Percentiles rank a stretch among this genome's conserved stretches.
Conservation (phyloP, 2,329 filamentous ascomycete species). For the Malbranchea cinnamomea region DNA sequence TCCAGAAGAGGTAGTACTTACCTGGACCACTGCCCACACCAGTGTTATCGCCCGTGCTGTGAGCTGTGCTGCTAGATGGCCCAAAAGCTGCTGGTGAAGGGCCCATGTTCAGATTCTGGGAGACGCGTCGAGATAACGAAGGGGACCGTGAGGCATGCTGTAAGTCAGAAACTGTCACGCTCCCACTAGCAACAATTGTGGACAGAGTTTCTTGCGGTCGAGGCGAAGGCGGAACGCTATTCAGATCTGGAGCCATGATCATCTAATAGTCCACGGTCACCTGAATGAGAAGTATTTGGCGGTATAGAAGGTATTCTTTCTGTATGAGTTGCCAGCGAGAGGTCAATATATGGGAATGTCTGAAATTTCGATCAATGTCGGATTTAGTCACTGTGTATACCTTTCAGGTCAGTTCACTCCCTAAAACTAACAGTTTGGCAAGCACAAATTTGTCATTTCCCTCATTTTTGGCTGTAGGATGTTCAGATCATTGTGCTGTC, state of each 20-base stretch:
- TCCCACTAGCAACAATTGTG: slow-evolving; percentile 1
- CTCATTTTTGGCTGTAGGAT: too few species aligned
- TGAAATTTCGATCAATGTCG: too few species aligned
- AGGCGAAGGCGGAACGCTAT: slow-evolving; percentile 25
- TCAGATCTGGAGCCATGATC: slow-evolving; percentile 37
- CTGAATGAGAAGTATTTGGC: too few species aligned
- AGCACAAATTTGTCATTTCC: too few species aligned
- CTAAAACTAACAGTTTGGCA: too few species aligned
- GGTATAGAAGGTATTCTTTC: too few species aligned
- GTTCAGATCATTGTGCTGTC: too few species aligned
- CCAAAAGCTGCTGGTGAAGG: slow-evolving; percentile 23
- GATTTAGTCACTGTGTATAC: too few species aligned
- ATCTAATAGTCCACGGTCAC: too few species aligned
- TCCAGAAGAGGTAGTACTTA: slow-evolving; percentile 13
- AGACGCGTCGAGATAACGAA: slow-evolving; percentile 30
- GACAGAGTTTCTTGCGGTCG: slow-evolving; percentile 15
- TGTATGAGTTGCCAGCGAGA: too few species aligned
- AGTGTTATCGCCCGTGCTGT: slow-evolving; percentile 19
- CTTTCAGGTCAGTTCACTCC: too few species aligned
- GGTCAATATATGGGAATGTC: too few species aligned
- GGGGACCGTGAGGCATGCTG: slow-evolving; percentile 23
- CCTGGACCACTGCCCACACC: slow-evolving; percentile 26
- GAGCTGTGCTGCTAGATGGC: slow-evolving; percentile 15
- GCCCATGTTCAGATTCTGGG: slow-evolving; percentile 35
- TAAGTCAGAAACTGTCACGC: slow-evolving; percentile 7